Evolutionary conservation across 257 asterid species (phyloP).

Genomic region (Striga asiatica): DNA sequence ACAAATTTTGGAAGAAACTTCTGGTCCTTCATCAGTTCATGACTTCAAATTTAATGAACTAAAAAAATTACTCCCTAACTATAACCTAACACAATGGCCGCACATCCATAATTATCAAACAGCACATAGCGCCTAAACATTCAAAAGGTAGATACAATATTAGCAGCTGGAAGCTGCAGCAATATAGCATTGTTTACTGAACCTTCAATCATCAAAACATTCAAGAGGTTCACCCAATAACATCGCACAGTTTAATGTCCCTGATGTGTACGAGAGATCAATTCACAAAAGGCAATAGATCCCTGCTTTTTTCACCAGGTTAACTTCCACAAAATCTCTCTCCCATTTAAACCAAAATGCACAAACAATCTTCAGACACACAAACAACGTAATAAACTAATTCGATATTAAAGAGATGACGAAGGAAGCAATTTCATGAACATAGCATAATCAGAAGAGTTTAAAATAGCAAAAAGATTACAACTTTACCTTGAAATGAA

Average conservation of each 20-base stretch:
- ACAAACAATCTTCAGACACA: neutral
- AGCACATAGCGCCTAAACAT: neutral
- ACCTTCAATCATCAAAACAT: constrained; percentile 29
- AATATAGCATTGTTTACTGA: constrained; percentile 48
- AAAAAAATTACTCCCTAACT: too few species aligned
- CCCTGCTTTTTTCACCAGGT: constrained; percentile 56
- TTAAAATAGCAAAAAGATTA: neutral
- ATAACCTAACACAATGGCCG: neutral
- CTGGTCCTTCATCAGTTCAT: too few species aligned
- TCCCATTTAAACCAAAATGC: neutral
- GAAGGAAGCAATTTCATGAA: too few species aligned
- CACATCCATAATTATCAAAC: neutral
- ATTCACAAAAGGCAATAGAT: constrained; percentile 41
- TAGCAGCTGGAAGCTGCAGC: neutral
- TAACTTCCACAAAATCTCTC: neutral
- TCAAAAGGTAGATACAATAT: neutral
- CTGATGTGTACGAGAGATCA: constrained; percentile 53
- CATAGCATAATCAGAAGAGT: too few species aligned
- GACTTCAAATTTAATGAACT: too few species aligned
- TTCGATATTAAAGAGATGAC: neutral
- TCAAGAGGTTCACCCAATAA: constrained; percentile 64
- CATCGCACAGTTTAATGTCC: constrained; percentile 35
- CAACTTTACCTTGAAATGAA: constrained; percentile 55
- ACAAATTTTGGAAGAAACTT: too few species aligned
- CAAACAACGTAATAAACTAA: neutral